Percentiles rank a stretch among this genome's conserved stretches.
Conservation (phyloP, 208 protist genomes). For the Leishmania major region DNA sequence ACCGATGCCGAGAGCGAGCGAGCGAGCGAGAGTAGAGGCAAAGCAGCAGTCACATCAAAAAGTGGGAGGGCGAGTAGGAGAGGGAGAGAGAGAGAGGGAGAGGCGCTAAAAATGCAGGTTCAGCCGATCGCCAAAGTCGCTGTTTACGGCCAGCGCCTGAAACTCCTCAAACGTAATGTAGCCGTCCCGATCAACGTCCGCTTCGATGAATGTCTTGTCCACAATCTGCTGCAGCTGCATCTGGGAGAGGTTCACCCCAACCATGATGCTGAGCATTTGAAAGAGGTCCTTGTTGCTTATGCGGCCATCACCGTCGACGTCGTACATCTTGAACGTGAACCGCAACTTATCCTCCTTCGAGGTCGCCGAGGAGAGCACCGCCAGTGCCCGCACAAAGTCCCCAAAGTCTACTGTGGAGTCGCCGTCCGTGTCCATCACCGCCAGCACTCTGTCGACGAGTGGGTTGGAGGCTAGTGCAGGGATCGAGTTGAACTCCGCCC, state of each 20-base stretch:
- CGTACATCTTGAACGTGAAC: constrained; percentile 95
- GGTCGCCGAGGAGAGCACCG: constrained; percentile 75
- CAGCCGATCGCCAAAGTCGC: constrained; percentile 83
- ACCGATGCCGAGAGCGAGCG: not conserved
- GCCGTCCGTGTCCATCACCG: constrained; percentile 79
- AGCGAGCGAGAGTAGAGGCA: not conserved
- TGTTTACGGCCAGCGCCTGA: constrained; percentile 63
- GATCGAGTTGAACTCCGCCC: constrained; percentile 72
- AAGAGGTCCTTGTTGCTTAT: constrained; percentile 95
- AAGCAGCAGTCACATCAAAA: not conserved
- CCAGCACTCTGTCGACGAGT: constrained; percentile 79
- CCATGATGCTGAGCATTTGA: constrained; percentile 93
- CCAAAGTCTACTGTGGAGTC: constrained; percentile 83
- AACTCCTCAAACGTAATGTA: constrained; percentile 95
- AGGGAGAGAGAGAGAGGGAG: not conserved
- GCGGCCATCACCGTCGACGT: constrained; percentile 94
- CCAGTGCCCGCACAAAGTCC: constrained; percentile 83
- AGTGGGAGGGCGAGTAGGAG: not conserved
- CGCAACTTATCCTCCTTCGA: constrained; percentile 82
- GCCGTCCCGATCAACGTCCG: constrained; percentile 88
- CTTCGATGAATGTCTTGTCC: constrained; percentile 95
- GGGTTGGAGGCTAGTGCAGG: constrained; percentile 84
- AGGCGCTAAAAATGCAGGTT: constrained; percentile 77
- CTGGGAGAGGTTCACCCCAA: constrained; percentile 88
- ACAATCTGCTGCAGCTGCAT: constrained; percentile 95